Base-by-base conservation (phyloP, 2,329 filamentous ascomycete species). In the Diaporthe humulicola region DNA sequence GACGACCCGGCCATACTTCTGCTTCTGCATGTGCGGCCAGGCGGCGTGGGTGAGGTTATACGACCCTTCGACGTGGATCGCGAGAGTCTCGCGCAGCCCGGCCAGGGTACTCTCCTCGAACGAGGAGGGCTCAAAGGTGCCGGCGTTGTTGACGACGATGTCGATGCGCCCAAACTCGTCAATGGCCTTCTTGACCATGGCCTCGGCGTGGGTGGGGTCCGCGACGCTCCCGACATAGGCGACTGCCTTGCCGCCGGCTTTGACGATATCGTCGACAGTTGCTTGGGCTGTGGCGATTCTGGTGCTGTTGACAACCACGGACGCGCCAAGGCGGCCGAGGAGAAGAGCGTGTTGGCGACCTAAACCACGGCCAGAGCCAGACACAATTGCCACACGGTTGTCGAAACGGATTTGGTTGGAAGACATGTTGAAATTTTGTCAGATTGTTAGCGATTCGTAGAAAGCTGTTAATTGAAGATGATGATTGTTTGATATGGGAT, bases 11-110 rank as follows among this genome's bases (percentile, higher is more conserved):
- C 56, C 56, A 19, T 58, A 58, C 33, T 38, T n/a, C 28, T 58
- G 56, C 33, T 58, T 58, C 14, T 58, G 56, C 56, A 38, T 58
- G 56, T 58, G 56, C 25, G 56, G 56, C 56, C 56, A 58, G 6
- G 56, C 56, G 5, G 56, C 56, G 7, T 38, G 28, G 1, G 56
- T 58, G 15, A 58, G 30, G 19, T 58, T 58, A 30, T 19, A 58
- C 4, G 56, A 36, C 1, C 33, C 33, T 6, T 58, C 56, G 56
- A 58, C 56, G 22, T 58, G 56, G 19, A 58, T 22, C 3, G 56
- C 30, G 56, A 58, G 25, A 10, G n/a, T 4, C 0, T 58, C 56
- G 17, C 19, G 28, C 14, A 58, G 15, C 25, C 19, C 33, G 17
- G 56, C 56, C 5, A 28, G 4, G 15, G 56, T n/a, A 30, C 3